phyloP scores from a whole-genome alignment of 1,139 yeast species.

The Suzukiozyma palmioleophila region DNA sequence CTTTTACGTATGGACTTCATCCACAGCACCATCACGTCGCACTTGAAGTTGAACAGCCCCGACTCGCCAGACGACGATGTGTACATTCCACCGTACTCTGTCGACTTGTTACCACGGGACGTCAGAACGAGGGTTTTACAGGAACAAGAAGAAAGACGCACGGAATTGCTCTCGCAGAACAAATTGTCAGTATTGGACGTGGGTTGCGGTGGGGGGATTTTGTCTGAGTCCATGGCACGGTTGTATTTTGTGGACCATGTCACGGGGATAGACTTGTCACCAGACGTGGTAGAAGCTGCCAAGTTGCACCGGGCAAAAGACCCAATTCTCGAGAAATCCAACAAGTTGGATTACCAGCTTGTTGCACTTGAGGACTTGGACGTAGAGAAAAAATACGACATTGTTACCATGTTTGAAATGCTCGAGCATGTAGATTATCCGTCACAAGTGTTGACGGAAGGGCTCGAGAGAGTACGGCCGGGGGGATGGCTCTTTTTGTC shows the following conservation, averaged over 20 bases:
- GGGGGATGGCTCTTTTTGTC: slow-evolving; percentile 87
- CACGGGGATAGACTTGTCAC: slow-evolving; percentile 79
- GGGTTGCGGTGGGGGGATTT: slow-evolving; percentile 97
- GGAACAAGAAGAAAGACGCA: slow-evolving; percentile 45
- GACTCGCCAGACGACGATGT: slow-evolving; percentile 43
- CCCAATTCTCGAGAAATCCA: slow-evolving; percentile 43
- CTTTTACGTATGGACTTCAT: slow-evolving; percentile 84
- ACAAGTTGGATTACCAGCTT: slow-evolving; percentile 55
- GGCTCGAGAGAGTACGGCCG: slow-evolving; percentile 62
- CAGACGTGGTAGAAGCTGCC: slow-evolving; percentile 80
- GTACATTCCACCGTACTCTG: slow-evolving; percentile 75
- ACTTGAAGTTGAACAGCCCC: slow-evolving; percentile 40
- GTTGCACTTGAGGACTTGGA: slow-evolving; percentile 57
- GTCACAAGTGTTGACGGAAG: slow-evolving; percentile 60
- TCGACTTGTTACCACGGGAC: slow-evolving; percentile 57
- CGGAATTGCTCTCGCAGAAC: slow-evolving; percentile 28
- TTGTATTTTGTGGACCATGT: slow-evolving; percentile 60
- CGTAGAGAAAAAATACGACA: slow-evolving; percentile 47
- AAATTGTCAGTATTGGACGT: slow-evolving; percentile 67
- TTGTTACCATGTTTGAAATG: slow-evolving; percentile 90
- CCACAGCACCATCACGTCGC: slow-evolving; percentile 49
- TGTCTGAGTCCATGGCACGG: slow-evolving; percentile 84
- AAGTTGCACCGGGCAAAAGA: slow-evolving; percentile 61
- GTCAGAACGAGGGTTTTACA: slow-evolving; percentile 43
- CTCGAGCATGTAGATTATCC: slow-evolving; percentile 92